Evolutionary conservation across 257 asterid genomes (phyloP), one percentile per base, ranked within the genome.

Genomic region (Osmanthus fragrans): DNA sequence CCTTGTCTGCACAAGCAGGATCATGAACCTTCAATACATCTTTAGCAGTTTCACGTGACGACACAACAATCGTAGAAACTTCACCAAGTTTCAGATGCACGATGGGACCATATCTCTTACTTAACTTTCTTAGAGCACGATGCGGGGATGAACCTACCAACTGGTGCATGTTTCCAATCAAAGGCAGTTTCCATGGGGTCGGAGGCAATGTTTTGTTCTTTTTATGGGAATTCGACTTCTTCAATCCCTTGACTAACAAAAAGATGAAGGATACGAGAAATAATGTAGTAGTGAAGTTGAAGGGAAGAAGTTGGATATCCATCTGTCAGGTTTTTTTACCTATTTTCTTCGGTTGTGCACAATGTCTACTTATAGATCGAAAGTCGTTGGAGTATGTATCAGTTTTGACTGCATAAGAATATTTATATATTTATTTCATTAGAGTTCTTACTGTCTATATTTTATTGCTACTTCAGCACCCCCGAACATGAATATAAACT

Each of bases 101-200:
- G 15, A 75, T 7, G 1, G 79, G 73, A 37, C 78, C 73, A 42
- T 75, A 23, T 33, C 30, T 40, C n/a, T 9, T 9, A 56, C 42
- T 37, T 25, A 75, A 65, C 40, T 65, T 56, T 5, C 73, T 37
- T 0, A 75, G 37, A 63, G 79, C 27, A 7, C 15, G 79, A 54
- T 75, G 79, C 0, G 79, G 79, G 6, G n/a, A 12, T 1, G 37
- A 3, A 23, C 75, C 75, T 0, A 21, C 16, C 21, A 70, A 1
- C 3, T 71, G 70, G 80, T 69, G 80, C 40, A 77, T 11, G 70
- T 77, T 68, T 0, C 84, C 84, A 9, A 80, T 71, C 5, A 80
- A 23, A 6, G 81, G 80, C 6, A 80, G 84, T 54, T 69, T 75
- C 79, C 79, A 75, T 40, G 79, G 79, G 21, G 33, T 66, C 1